Evolutionary conservation across 2,329 filamentous ascomycete genomes (phyloP), one percentile per base, ranked within the genome.

Genomic region (Teratosphaeria nubilosa): DNA sequence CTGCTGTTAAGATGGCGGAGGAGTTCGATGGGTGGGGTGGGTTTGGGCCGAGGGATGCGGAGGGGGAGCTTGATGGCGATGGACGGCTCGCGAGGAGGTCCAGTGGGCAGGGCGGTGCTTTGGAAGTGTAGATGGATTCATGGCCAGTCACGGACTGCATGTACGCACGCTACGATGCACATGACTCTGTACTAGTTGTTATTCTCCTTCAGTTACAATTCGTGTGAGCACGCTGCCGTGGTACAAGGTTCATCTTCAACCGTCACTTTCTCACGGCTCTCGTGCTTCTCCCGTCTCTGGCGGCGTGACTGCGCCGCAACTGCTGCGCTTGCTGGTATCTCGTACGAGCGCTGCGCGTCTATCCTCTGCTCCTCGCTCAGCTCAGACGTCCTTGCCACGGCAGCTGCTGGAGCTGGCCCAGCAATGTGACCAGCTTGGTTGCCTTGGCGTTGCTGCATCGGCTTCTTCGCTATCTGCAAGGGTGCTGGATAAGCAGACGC

Each of bases 1-100:
- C 86, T 6, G 88, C 88, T 1, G 79, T 89, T 24, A 82, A 83
- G 54, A 88, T 92, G 73, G 85, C 83, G 2, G 85, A 89, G 62
- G 85, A 87, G 59, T 92, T 91, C 68, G 73, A 82, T 45, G 84
- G 84, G 0, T 92, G 88, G 88, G 76, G 75, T 57, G 77, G 77
- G 0, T 78, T 78, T 67, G 73, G 63, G 53, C 54, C 58, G 20
- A 34, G 30, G 24, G 63, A 60, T 53, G 55, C 22, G 31, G 62
- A 59, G 59, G 56, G 41, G 50, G 56, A 53, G 56, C 58, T 54
- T 4, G 56, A 60, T 53, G 51, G 31, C 30, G 60, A 27, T n/a
- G 41, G 54, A n/a, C 31, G 24, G 20, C 31, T 9, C 5, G 59
- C 41, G 25, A 59, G 63, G 56, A 56, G 63, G 56, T 65, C 61